phyloP scores from a whole-genome alignment of 371 early-diverging fungal genomes.

The Saksenaea oblongispora region DNA sequence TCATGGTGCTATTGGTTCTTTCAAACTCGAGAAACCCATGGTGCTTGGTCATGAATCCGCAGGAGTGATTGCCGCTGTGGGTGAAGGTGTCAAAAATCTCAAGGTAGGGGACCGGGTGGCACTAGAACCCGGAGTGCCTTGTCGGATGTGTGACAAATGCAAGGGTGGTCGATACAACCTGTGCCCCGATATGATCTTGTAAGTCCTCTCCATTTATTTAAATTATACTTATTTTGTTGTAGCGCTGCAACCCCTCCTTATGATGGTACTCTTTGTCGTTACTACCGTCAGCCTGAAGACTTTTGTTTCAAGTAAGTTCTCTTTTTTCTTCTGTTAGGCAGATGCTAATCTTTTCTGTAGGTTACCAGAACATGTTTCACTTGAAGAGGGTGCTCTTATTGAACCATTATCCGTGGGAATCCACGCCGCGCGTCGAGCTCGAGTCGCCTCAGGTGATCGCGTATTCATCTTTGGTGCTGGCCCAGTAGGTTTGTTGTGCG shows the following conservation, averaged over 20 bases:
- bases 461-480: conserved; percentile 67
- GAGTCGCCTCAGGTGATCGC: conserved; percentile 63
- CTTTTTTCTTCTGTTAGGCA: conserved; percentile 8
- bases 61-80: conserved; percentile 63
- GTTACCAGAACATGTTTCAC: conserved; percentile 51
- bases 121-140: conserved; percentile 67
- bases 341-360: conserved; percentile 18
- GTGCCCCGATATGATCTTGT: conserved; percentile 52
- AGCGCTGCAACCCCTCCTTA: conserved; percentile 57
- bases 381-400: conserved; percentile 60
- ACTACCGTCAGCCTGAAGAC: conserved; percentile 52
- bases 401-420: conserved; percentile 51
- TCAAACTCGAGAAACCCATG: conserved; percentile 53
- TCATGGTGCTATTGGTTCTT: conserved; percentile 50
- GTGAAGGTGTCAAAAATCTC: conserved; percentile 52
- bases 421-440: conserved; percentile 61
- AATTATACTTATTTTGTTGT: conserved; percentile 5
- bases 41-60: conserved; percentile 84
- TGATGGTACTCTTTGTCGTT: conserved; percentile 54
- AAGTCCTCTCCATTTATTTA: conserved; percentile 7
- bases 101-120: conserved; percentile 75
- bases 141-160: conserved; percentile 59
- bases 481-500: conserved; percentile 56
- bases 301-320: conserved; percentile 51
- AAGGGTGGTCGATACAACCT: conserved; percentile 49